Evolutionary conservation across 2,329 filamentous ascomycete species (phyloP), one percentile per base, ranked within the genome.

Genomic region (Fusarium redolens): DNA sequence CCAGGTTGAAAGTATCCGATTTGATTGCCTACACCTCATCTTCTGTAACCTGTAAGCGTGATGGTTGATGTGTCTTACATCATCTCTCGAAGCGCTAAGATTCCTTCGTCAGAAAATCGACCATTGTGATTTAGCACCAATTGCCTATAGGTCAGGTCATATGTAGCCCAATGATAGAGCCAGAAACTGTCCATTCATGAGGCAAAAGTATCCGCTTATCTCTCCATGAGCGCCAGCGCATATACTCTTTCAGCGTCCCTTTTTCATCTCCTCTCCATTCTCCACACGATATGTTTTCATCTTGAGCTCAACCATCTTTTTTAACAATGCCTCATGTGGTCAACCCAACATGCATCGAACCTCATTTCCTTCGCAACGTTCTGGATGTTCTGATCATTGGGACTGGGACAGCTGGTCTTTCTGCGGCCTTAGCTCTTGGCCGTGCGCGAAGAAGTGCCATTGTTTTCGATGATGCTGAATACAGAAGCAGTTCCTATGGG

Each of bases 291-390:
- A 10, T 17, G 3, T 10, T 4, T 25, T 31, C 3, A 41, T 41
- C 12, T 55, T 40, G 12, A 31, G 11, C 20, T 6, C 7, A 14
- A 22, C 2, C 0, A 20, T 20, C 5, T 3, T 28, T 1, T 22
- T 3, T 0, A 1, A 9, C 4, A 4, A 66, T 66, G 61, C 64
- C 51, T 40, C 51, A 60, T 12, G 7, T 35, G 5, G 7, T 40
- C 3, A 50, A 7, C 13, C 13, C 33, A 18, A 31, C n/a, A 3
- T 12, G 0, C 1, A 20, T 67, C 2, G 54, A 67, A 3, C 40
- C 65, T 33, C 45, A 67, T n/a, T 67, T 61, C 10, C 62, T 67
- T 48, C 65, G 54, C 7, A 67, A 67, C n/a, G 65, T 40, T 7
- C 20, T 67, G 0, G 62, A 67, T 52, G 62, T 67, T 5, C 25